Conservation (phyloP, 2,329 filamentous ascomycete genomes). For the Colletotrichum tamarilloi region DNA sequence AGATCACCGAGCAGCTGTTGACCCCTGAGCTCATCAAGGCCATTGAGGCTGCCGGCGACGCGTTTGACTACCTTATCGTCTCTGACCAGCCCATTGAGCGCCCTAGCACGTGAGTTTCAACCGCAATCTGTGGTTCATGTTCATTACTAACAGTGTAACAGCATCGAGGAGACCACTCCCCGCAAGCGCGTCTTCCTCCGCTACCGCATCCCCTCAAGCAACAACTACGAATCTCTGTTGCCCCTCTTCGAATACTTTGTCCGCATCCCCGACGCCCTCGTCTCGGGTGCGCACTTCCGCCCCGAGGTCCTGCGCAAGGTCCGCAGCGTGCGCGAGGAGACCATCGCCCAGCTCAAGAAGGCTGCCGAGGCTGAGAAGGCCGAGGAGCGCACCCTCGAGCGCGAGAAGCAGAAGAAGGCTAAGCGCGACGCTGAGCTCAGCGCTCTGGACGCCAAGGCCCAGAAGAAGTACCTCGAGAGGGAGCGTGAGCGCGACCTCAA, state of each 20-base stretch:
- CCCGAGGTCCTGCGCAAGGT: constrained; percentile 91
- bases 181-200: constrained; percentile 89
- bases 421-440: constrained; percentile 88
- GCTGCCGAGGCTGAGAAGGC: constrained; percentile 82
- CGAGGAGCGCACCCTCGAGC: constrained; percentile 78
- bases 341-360: constrained; percentile 82
- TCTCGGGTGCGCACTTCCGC: constrained; percentile 83
- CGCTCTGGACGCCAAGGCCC: constrained; percentile 81
- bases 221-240: constrained; percentile 73
- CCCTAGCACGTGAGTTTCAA: constrained; percentile 77
- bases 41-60: constrained; percentile 80
- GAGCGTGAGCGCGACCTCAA: constrained; percentile 80
- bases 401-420: constrained; percentile 83
- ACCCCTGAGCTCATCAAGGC: constrained; percentile 89
- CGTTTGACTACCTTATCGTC: constrained; percentile 88
- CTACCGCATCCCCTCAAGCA: constrained; percentile 73
- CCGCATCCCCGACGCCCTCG: constrained; percentile 85
- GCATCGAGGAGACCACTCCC: constrained; percentile 83
- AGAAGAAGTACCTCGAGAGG: constrained; percentile 86
- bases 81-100: constrained; percentile 91
- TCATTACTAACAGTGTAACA: constrained; percentile 47
- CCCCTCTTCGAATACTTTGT: constrained; percentile 86
- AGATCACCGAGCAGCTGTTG: constrained; percentile 88
- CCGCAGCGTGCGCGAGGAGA: constrained; percentile 81
- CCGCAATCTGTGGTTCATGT: neutral